Evolutionary conservation across 208 protist species (phyloP), one percentile per base, ranked within the genome.

Genomic region (Trypanosoma platydactyli): DNA sequence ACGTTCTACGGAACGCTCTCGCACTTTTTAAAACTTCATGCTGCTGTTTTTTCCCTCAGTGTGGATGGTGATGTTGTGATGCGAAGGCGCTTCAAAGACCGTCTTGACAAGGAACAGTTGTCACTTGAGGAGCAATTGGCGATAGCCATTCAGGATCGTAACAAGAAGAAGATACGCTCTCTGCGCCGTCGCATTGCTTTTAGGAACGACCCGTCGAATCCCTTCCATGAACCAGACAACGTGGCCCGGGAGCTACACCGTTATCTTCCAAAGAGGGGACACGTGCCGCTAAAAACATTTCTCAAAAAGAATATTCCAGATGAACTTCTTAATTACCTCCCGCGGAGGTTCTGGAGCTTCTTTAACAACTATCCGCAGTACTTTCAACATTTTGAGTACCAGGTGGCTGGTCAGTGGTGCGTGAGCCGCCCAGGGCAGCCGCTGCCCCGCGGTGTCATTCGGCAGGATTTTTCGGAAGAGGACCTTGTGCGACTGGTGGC

Each of bases 221-320:
- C 91, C 15, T 82, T 96, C 56, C 88, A 90, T 67, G 91, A 96
- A 71, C 91, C 84, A 7, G 91, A 93, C 52, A 94, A 94, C 62
- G 79, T 96, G n/a, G 88, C 86, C 9, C 84, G 82, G 40, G 88
- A 94, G 73, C 57, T 96, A 18, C 75, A 73, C 52, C 83, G 82
- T 25, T 79, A 89, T 56, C 77, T 96, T 18, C 91, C 91, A 9
- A 78, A 76, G 11, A 82, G 76, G 29, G 88, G 91, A 24, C 87
- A 90, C 50, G 79, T 91, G 9, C 53, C 68, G 24, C 54, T 93
- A 7, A 88, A 86, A 59, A 56, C 29, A 11, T 94, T 96, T 40
- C 49, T 94, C 18, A 82, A 84, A 44, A 76, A 65, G 9, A 71
- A 80, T 56, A 51, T 94, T 4, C 82, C 88, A 18, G 86, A 94